Base-by-base conservation (phyloP, 306 rosid genomes). In the Medicago truncatula region DNA sequence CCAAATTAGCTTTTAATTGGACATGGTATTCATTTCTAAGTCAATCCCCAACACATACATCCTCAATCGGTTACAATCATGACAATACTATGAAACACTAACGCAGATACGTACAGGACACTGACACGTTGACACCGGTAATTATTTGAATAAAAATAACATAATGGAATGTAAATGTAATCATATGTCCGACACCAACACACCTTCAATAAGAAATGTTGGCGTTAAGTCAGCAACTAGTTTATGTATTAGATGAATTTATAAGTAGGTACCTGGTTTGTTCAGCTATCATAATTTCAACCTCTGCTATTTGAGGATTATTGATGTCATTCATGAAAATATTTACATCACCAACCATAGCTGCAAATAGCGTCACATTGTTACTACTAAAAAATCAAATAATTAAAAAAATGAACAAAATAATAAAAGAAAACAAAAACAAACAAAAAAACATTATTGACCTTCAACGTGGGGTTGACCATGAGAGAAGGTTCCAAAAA, bases 231-330 rank as follows among this genome's bases (percentile, higher is more conserved):
- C 38, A 5, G 38, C 38, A 34, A 34, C 38, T 34, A 5, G 38
- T 5, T 34, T 34, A 34, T 34, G 1, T 34, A 34, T 34, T 7
- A 34, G 64, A 64, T 66, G 64, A 54, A 84, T 63, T 60, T 52
- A 13, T 72, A 70, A 71, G 76, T 43, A 38, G 46, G 7, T 89
- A 91, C 98, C 97, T 87, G 62, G 84, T 86, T 50, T 75, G 81
- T 85, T 92, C 97, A 81, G 97, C 98, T 50, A 95, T 90, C 98
- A 95, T 92, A 77, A 95, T 90, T 78, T 95, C 98, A 73, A 95
- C 64, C 85, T 95, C 98, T 58, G 93, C 97, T 75, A 84, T 58
- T n/a, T 78, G 88, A 67, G 92, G 86, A 84, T 88, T 82, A 68
- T 95, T 89, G 54, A 76, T 78, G 44, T 92, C 90, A 82, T 95